A percentile compares a stretch with the other conserved stretches of the same genome.
phyloP scores from a whole-genome alignment of 2,329 filamentous ascomycete species.

The Penicillium psychrosexuale region DNA sequence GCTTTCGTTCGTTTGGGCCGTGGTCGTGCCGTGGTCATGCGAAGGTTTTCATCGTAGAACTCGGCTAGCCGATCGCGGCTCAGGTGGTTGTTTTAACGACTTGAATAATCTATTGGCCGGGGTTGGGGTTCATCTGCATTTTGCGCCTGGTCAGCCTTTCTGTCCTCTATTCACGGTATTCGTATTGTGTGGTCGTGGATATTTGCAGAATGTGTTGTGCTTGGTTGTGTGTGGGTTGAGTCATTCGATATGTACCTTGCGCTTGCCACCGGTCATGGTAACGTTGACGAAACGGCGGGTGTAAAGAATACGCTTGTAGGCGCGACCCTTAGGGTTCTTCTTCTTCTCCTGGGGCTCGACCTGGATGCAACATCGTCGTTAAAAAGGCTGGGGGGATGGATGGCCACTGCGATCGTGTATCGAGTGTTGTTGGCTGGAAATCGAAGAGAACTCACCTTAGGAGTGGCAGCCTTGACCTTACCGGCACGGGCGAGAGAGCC shows the following conservation, averaged over 20 bases:
- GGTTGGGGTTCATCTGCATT: slow-evolving; percentile 80
- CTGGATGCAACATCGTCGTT: slow-evolving; percentile 22
- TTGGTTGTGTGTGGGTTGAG: slow-evolving; percentile 26
- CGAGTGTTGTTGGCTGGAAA: slow-evolving; percentile 12
- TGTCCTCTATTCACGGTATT: slow-evolving; percentile 6
- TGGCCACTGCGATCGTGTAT: slow-evolving; percentile 8
- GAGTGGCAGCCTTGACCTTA: slow-evolving; percentile 88
- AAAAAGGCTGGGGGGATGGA: slow-evolving; percentile 13
- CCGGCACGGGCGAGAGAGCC: slow-evolving; percentile 91
- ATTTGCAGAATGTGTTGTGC: not conserved
- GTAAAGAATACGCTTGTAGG: slow-evolving; percentile 95
- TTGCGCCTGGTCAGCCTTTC: slow-evolving; percentile 16
- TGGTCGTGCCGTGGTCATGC: slow-evolving; percentile 20
- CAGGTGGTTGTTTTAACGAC: slow-evolving; percentile 23
- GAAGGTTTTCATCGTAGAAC: slow-evolving; percentile 24
- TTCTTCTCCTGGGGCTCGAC: slow-evolving; percentile 67
- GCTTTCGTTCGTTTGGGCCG: slow-evolving; percentile 26
- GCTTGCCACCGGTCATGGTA: slow-evolving; percentile 94
- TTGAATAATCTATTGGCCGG: slow-evolving; percentile 58
- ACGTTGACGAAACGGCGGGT: slow-evolving; percentile 98
- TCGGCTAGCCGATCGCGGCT: slow-evolving; percentile 24
- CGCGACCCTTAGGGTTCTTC: slow-evolving; percentile 95
- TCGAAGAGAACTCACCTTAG: slow-evolving; percentile 32
- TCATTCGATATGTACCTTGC: slow-evolving; percentile 66
- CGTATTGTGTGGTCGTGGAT: slow-evolving; percentile 9